A percentile compares a stretch with the other conserved stretches of the same genome.
These are phyloP conservation scores for Cercospora zeina DNA, from an alignment of 2,329 filamentous ascomycete genomes.

Conservation along the genomic window DNA sequence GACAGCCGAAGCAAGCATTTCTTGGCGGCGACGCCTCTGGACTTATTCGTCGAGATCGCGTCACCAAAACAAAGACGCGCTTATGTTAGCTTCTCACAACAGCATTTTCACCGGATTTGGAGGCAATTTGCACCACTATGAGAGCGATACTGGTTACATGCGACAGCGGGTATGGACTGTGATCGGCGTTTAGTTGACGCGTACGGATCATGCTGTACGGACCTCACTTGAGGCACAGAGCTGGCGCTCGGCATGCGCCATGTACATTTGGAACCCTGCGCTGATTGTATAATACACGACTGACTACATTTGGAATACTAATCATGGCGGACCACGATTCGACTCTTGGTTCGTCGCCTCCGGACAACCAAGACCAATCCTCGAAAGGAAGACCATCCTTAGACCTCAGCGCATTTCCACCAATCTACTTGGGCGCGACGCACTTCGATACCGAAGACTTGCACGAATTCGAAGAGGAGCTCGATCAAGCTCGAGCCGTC, in stretches of 20 bases:
- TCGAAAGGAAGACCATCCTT: constrained; percentile 23
- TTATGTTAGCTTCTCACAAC: neutral
- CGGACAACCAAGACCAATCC: neutral
- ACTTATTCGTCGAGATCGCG: neutral
- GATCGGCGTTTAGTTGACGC: neutral
- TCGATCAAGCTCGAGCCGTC: constrained; percentile 56
- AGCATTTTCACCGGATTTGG: neutral
- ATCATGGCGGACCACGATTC: constrained; percentile 7
- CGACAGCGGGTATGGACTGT: neutral
- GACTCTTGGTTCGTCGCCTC: constrained; percentile 13
- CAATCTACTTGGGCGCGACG: constrained; percentile 71
- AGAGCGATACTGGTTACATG: neutral
- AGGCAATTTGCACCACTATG: neutral
- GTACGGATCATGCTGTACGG: neutral
- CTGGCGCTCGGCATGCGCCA: neutral
- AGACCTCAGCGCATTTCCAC: constrained; percentile 55
- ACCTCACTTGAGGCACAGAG: constrained; percentile 8
- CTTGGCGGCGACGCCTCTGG: neutral
- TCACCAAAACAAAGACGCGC: constrained; percentile 1
- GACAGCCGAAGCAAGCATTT: neutral
- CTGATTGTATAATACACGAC: neutral
- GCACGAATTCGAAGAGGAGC: constrained; percentile 62
- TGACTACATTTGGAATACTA: neutral
- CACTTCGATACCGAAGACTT: constrained; percentile 66
- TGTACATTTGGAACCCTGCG: neutral